These are phyloP conservation scores for Coniella lustricola DNA, from an alignment of 2,329 filamentous ascomycete genomes.

Conservation along the genomic window DNA sequence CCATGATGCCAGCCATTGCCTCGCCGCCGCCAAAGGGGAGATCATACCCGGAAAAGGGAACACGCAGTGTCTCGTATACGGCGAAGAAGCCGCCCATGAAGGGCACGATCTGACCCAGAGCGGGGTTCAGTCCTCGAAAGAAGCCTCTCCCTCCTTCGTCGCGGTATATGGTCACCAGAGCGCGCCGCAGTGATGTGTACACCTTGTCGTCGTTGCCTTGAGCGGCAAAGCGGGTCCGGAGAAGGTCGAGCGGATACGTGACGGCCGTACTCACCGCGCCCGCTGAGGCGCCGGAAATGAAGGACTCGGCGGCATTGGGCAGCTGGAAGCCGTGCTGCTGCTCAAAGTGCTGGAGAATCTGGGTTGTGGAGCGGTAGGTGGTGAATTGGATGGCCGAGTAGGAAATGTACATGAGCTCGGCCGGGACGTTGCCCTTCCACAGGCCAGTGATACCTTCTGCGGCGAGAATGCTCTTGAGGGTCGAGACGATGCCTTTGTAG, in stretches of 20 bases:
- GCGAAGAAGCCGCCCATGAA: constrained; percentile 98
- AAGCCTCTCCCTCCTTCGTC: constrained; percentile 75
- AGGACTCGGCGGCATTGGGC: constrained; percentile 66
- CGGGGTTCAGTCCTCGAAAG: constrained; percentile 79
- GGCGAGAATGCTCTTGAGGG: constrained; percentile 66
- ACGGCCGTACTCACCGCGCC: constrained; percentile 73
- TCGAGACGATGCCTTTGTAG: constrained; percentile 72
- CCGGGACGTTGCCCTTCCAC: constrained; percentile 97
- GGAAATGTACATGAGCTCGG: constrained; percentile 86
- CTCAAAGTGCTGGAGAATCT: constrained; percentile 51
- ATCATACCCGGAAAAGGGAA: constrained; percentile 46
- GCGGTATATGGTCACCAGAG: constrained; percentile 63
- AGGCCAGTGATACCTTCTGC: constrained; percentile 80
- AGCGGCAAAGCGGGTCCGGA: constrained; percentile 93
- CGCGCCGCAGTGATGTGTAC: constrained; percentile 65
- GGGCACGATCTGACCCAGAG: constrained; percentile 80
- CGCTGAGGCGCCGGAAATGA: constrained; percentile 74
- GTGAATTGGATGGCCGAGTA: constrained; percentile 90
- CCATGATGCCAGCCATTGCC: constrained; percentile 72
- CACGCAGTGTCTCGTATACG: constrained; percentile 70
- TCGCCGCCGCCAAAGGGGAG: constrained; percentile 72
- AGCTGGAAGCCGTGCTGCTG: constrained; percentile 30
- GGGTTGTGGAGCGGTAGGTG: constrained; percentile 69
- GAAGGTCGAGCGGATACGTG: constrained; percentile 89
- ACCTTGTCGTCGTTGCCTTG: constrained; percentile 69